Base-by-base conservation (phyloP, 2,329 filamentous ascomycete genomes). In the Chrysosporium keratinophilum region DNA sequence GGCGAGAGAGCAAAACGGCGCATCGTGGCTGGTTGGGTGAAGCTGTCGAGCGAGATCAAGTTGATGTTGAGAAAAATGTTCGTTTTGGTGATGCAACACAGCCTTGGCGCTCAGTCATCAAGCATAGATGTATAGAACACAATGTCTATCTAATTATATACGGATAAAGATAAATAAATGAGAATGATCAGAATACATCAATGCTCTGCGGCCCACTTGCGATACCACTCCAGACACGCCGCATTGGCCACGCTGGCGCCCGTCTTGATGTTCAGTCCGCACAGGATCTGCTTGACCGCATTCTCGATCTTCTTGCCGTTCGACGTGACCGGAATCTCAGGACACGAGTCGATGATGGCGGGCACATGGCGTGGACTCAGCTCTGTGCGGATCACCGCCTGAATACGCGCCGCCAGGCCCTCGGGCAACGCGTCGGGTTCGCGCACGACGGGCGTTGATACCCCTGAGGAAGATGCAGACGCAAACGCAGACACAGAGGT, bases 271-370 rank as follows among this genome's bases (percentile, higher is more conserved):
- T 87, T 81, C 69, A 90, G 74, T 0, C 90, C 91, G 28, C 88
- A 95, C 1, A 98, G 73, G 43, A 97, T 96, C 71, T 96, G 90
- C 75, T 97, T 97, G 5, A 97, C 91, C 0, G 88, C 88, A 46
- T 94, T 89, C 69, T 98, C 91, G 56, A 98, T 88, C 82, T 97
- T 98, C 76, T 98, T 98, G 51, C 91, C 91, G 64, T 98, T 98
- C 1, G 84, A 83, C 14, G 93, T 97, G 60, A 90, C 83, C 0
- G 91, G 93, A 15, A 98, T 93, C 37, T 91, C 89, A 0, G 84
- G 82, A 58, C 86, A 90, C 66, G 87, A 83, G 60, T 90, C 87
- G 15, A 97, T 76, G 0, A 95, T 74, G 0, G 82, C 85, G 0
- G 91, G 91, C 0, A 97, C 89, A 73, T 98, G 93, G 51, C 93